These are phyloP conservation scores for Rickenella mellea DNA, from an alignment of 768 basidiomycete species.

Conservation along the genomic window DNA sequence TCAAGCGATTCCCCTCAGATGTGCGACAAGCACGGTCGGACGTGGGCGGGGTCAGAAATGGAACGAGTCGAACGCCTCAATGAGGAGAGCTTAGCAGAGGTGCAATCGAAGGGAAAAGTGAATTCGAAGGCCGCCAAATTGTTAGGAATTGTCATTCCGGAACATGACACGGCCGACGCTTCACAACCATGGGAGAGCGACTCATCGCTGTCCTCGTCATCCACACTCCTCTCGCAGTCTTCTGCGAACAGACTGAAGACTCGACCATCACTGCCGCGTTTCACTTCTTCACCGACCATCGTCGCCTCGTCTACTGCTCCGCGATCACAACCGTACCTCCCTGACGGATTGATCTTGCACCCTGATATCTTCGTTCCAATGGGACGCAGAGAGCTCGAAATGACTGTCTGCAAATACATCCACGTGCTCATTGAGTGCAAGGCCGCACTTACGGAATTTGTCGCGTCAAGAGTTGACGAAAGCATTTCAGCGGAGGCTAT, in stretches of 20 bases:
- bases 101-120: conserved; percentile 18
- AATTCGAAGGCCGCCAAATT: conserved; percentile 2
- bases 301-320: background rate
- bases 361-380: conserved; percentile 52
- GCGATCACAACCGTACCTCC: conserved; percentile 28
- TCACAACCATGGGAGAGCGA: conserved; percentile 6
- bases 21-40: conserved; percentile 13
- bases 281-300: background rate
- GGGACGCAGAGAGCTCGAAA: conserved; percentile 52
- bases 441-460: conserved; percentile 42
- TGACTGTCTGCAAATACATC: conserved; percentile 64
- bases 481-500: too few relatives aligned
- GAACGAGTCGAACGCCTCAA: conserved; percentile 16
- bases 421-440: conserved; percentile 57
- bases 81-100: conserved; percentile 16
- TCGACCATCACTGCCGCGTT: too few relatives aligned
- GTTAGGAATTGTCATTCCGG: background rate
- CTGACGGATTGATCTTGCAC: conserved; percentile 54
- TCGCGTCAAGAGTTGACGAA: too few relatives aligned
- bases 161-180: conserved; percentile 2
- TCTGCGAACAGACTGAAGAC: conserved; percentile 3
- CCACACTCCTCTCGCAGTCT: conserved; percentile 6
- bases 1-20: too few relatives aligned
- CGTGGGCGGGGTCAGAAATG: conserved; percentile 15
- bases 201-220: conserved; percentile 3